Evolutionary conservation across 768 basidiomycete species (phyloP).

Genomic region (Termitomyces heimii): DNA sequence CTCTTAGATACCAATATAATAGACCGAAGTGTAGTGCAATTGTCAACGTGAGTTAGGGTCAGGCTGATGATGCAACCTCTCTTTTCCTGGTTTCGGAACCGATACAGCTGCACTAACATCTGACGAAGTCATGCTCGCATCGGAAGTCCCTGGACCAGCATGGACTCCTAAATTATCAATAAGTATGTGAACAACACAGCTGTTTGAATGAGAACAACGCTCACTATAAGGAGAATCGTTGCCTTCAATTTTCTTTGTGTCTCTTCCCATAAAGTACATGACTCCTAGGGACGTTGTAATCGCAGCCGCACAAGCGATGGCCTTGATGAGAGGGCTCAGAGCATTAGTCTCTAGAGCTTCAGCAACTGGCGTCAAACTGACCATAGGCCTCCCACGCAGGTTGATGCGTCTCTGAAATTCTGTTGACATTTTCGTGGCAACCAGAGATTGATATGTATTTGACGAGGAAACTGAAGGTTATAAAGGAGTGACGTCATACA

Average conservation of each 20-base stretch:
- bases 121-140: conserved; percentile 30
- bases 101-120: conserved; percentile 34
- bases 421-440: conserved; percentile 1
- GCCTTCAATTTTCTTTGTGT: conserved; percentile 29
- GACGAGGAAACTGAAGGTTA: neutral
- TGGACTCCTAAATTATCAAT: conserved; percentile 9
- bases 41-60: neutral
- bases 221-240: conserved; percentile 25
- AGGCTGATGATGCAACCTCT: conserved; percentile 15
- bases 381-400: conserved; percentile 16
- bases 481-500: conserved; percentile 3
- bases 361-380: neutral
- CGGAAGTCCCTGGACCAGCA: conserved; percentile 18
- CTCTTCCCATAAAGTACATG: conserved; percentile 26
- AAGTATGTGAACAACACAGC: neutral
- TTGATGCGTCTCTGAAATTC: neutral
- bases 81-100: conserved; percentile 25
- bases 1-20: neutral
- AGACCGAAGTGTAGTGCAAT: neutral
- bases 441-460: no score
- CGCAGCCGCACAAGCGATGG: conserved; percentile 21
- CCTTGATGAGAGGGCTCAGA: conserved; percentile 14
- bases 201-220: conserved; percentile 1
- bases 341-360: neutral
- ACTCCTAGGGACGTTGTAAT: conserved; percentile 22